These are phyloP conservation scores for Pseudopithomyces maydicus DNA, from an alignment of 2,329 filamentous ascomycete species.

Conservation along the genomic window DNA sequence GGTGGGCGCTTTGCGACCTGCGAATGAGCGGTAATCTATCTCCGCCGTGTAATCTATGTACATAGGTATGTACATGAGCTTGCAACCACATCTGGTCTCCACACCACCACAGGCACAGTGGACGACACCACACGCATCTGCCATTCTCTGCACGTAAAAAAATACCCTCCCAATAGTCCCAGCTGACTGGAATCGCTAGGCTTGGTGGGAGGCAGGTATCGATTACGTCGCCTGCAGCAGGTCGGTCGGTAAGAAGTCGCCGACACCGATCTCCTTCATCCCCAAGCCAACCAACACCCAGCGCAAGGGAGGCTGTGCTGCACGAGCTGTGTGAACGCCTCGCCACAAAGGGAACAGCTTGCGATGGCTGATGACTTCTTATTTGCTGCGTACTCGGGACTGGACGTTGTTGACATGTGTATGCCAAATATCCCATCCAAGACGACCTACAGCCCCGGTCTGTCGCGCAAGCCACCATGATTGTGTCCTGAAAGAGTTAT, in stretches of 20 bases:
- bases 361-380: background rate
- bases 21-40: background rate
- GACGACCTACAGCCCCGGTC: background rate
- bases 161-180: too few species aligned
- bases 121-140: too few species aligned
- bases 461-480: background rate
- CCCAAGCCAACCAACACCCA: background rate
- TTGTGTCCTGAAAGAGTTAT: too few species aligned
- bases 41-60: background rate
- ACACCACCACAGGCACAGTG: background rate
- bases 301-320: slow-evolving; percentile 4
- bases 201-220: background rate
- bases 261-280: background rate
- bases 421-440: background rate
- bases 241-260: background rate
- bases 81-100: background rate
- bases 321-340: background rate
- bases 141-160: too few species aligned
- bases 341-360: slow-evolving; percentile 1
- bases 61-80: too few species aligned
- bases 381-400: background rate
- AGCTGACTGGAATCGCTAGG: background rate
- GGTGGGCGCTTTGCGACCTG: background rate
- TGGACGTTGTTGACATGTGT: background rate
- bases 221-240: slow-evolving; percentile 4